Conservation (phyloP, 2,329 filamentous ascomycete species). For the Teratosphaeria gauchensis region DNA sequence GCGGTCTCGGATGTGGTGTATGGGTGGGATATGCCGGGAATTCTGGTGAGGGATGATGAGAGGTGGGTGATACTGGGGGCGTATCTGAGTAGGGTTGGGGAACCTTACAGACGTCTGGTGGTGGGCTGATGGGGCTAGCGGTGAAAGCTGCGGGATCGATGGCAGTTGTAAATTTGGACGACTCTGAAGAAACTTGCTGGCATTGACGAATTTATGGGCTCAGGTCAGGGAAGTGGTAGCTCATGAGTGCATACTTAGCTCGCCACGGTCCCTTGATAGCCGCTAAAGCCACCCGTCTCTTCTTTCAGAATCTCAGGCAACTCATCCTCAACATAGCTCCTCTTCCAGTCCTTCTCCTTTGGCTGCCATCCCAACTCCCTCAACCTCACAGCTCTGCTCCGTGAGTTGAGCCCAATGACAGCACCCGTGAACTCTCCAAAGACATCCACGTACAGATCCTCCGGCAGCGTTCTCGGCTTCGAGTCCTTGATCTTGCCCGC, state of each 20-base stretch:
- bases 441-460: slow-evolving; percentile 32
- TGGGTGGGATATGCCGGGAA: too few species aligned
- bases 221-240: background rate
- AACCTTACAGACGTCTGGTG: too few species aligned
- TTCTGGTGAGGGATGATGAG: too few species aligned
- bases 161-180: too few species aligned
- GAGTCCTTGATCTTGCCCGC: slow-evolving; percentile 31
- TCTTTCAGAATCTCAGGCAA: slow-evolving; percentile 27
- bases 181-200: too few species aligned
- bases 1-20: too few species aligned
- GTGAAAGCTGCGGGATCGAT: too few species aligned
- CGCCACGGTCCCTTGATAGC: background rate
- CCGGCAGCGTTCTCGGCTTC: slow-evolving; percentile 27
- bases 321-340: slow-evolving; percentile 35
- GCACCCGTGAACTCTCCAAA: slow-evolving; percentile 29
- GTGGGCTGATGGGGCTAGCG: too few species aligned
- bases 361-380: slow-evolving; percentile 38
- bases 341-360: slow-evolving; percentile 32
- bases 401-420: slow-evolving; percentile 34
- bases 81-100: too few species aligned
- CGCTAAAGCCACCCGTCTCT: slow-evolving; percentile 3
- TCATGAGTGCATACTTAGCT: background rate
- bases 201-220: background rate
- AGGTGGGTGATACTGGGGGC: too few species aligned
- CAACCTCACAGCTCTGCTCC: slow-evolving; percentile 33